Evolutionary conservation across 139 green algal species (phyloP), one percentile per base, ranked within the genome.

Genomic region (Chara braunii): DNA sequence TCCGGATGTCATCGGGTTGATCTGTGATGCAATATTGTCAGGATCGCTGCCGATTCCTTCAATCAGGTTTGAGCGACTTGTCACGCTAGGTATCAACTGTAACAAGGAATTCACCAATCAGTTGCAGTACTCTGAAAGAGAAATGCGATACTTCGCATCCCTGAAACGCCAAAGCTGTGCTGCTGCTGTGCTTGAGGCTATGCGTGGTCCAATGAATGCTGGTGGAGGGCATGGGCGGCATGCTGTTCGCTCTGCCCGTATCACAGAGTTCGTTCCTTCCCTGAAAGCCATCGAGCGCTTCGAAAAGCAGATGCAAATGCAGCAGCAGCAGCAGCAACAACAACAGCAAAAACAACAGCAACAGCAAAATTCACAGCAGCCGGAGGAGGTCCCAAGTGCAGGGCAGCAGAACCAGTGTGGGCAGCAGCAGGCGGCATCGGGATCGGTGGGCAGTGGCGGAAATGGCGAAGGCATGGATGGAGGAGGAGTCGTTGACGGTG

Each of bases 91-190:
- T 30, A 35, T 63, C 34, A 63, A 63, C 8, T 48, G 53, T 35
- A 63, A 63, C 53, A 63, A 63, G 8, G 53, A 44, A 26, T 63
- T 57, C 53, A 63, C 53, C 26, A 63, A 63, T 63, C 53, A 63
- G 8, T 22, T 37, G 6, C 8, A 63, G 53, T 63, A 63, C 36
- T 63, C 53, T 6, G 53, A 63, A 7, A 35, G 24, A 36, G 53
- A 63, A 8, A 63, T 63, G 53, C 53, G 53, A 14, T 63, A 63
- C 36, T 63, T 63, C 36, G 50, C 53, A 6, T 30, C 6, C 32
- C 53, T 63, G 30, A 63, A 63, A 35, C 34, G 40, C 32, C 53
- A 63, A 8, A 63, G 53, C 28, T 63, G 53, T 36, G 53, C 53
- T 6, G 53, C 53, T 8, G 53, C 53, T 8, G 53, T 63, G 28